Evolutionary conservation across 73 alveolate species (phyloP).

Genomic region (Uronychia binucleata): DNA sequence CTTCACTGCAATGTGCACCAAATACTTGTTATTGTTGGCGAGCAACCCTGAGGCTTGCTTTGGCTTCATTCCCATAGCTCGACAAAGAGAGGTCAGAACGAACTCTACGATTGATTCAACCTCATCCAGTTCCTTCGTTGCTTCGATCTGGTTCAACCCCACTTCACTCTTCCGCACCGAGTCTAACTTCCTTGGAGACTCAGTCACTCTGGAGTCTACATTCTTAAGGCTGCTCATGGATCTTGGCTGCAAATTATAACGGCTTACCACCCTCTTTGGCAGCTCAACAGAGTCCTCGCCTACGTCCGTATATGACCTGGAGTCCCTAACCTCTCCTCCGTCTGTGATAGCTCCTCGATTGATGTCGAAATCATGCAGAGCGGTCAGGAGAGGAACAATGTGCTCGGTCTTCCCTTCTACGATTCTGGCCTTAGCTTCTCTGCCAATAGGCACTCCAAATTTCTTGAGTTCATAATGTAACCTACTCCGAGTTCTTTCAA

Average conservation of each 20-base stretch:
- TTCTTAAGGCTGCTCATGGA: neutral
- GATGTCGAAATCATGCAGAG: conserved; percentile 24
- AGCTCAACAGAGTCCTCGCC: neutral
- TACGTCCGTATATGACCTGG: conserved; percentile 45
- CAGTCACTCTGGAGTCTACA: neutral
- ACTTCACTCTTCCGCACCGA: conserved; percentile 14
- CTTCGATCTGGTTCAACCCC: conserved; percentile 13
- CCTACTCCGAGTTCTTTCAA: too few species aligned
- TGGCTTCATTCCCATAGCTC: conserved; percentile 80
- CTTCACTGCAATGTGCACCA: conserved; percentile 91
- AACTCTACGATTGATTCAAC: conserved; percentile 74
- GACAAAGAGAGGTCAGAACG: conserved; percentile 83
- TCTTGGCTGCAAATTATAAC: neutral
- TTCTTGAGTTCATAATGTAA: too few species aligned
- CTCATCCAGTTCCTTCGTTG: conserved; percentile 19
- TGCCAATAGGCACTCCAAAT: conserved; percentile 56
- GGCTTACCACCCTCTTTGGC: neutral
- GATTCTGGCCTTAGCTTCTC: conserved; percentile 46
- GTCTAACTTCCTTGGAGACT: neutral
- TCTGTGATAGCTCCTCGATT: conserved; percentile 62
- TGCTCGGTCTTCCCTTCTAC: conserved; percentile 16
- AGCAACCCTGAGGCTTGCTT: conserved; percentile 93
- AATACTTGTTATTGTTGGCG: conserved; percentile 88
- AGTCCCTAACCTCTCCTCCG: conserved; percentile 60
- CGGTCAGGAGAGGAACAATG: conserved; percentile 5